Evolutionary conservation across 2,329 filamentous ascomycete genomes (phyloP), one percentile per base, ranked within the genome.

Genomic region (Colletotrichum zoysiae): DNA sequence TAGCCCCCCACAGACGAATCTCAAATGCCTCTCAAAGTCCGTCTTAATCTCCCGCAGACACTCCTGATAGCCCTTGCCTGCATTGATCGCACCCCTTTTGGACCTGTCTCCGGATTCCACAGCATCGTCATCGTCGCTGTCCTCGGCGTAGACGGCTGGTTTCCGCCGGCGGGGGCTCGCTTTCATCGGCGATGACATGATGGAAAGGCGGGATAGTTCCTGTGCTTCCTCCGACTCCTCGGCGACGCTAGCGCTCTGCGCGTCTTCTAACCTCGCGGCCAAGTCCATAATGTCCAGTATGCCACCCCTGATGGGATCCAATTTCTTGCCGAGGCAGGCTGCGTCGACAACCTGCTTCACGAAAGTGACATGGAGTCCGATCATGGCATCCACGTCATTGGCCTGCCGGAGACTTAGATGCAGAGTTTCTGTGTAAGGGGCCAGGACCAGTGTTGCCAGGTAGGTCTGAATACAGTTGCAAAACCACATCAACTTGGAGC

Each of bases 321-420:
- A 82, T 65, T 91, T 91, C 20, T 85, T 82, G 0, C 91, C 90
- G 0, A 97, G 86, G 33, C 96, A 88, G 12, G 92, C 89, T 74
- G 94, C 90, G 42, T 90, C 87, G 67, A 91, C 84, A 14, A 96
- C 82, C 2, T 86, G 86, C 56, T 85, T 86, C 56, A 92, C 83
- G 76, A 92, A 95, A 0, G 80, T 78, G 5, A 87, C 82, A 78
- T 97, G 95, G 0, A 91, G 86, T 1, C 82, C 81, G 35, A 95
- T 90, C 93, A 98, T 97, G 35, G 88, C 88, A 78, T 98, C 94
- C 12, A 98, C 89, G 75, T 95, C 94, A 35, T 87, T 85, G 0
- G 93, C 90, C 7, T 83, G 82, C 18, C 82, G 80, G 63, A 98
- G 86, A 0, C 86, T 83, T 2, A 80, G 78, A 7, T 83, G 82